phyloP scores from a whole-genome alignment of 176 grass and related monocot species.

The Ensete ventricosum region DNA sequence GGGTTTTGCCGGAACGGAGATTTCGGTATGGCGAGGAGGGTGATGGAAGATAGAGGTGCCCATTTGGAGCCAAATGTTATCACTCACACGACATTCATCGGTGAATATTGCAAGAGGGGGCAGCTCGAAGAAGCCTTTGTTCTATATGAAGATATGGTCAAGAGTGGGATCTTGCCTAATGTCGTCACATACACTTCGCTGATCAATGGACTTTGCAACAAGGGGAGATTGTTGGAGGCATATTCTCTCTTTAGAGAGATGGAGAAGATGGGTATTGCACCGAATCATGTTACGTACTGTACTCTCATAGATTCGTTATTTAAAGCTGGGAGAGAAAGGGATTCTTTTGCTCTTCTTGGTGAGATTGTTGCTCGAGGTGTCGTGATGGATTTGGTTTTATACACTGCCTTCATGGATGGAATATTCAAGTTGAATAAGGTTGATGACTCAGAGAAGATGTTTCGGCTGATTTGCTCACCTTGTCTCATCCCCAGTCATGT shows the following conservation, averaged over 20 bases:
- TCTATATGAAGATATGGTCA: slow-evolving; percentile 74
- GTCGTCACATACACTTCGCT: slow-evolving; percentile 52
- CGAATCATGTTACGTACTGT: slow-evolving; percentile 75
- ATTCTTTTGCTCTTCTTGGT: slow-evolving; percentile 35
- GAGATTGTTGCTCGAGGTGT: slow-evolving; percentile 60
- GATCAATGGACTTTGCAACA: slow-evolving; percentile 46
- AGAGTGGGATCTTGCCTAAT: slow-evolving; percentile 41
- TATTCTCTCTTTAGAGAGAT: slow-evolving; percentile 71
- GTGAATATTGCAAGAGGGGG: slow-evolving; percentile 41
- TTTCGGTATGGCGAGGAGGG: slow-evolving; percentile 23
- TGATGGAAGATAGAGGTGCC: slow-evolving; percentile 31
- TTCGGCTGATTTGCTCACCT: slow-evolving; percentile 34
- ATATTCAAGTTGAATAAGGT: slow-evolving; percentile 47
- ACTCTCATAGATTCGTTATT: slow-evolving; percentile 56
- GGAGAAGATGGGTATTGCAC: slow-evolving; percentile 47
- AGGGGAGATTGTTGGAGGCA: slow-evolving; percentile 42
- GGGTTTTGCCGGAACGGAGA: slow-evolving; percentile 42
- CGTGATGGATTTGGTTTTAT: slow-evolving; percentile 62
- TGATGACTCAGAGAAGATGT: slow-evolving; percentile 35
- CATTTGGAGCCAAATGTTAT: slow-evolving; percentile 46
- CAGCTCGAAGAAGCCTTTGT: slow-evolving; percentile 37
- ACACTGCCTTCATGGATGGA: slow-evolving; percentile 60
- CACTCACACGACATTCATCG: slow-evolving; percentile 49
- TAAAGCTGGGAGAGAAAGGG: slow-evolving; percentile 26
- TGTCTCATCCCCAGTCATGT: slow-evolving; percentile 48